A percentile compares a stretch with the other conserved stretches of the same genome.
phyloP scores from a whole-genome alignment of 352 stramenopile species.

The Salisapilia sapeloensis region DNA sequence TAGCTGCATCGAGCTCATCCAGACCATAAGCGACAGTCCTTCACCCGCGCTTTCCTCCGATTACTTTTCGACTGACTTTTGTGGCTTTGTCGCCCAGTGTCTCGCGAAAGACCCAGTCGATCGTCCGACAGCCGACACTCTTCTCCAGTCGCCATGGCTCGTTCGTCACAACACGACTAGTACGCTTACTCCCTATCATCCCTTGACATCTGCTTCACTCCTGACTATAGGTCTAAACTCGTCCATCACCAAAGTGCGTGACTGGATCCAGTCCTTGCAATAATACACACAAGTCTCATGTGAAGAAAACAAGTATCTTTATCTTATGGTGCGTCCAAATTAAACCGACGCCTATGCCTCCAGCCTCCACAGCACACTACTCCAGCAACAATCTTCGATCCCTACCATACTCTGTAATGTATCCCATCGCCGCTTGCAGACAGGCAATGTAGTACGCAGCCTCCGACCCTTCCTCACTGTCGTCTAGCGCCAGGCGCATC shows the following conservation, averaged over 20 bases:
- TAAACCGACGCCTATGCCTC: slow-evolving; percentile 3
- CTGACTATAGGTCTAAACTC: slow-evolving; percentile 8
- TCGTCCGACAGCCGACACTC: slow-evolving; percentile 29
- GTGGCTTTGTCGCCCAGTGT: slow-evolving; percentile 45
- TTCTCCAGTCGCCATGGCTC: slow-evolving; percentile 62
- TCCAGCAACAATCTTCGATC: slow-evolving; percentile 3
- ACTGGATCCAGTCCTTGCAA: slow-evolving; percentile 61
- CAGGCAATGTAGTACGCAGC: slow-evolving; percentile 72
- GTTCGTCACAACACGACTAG: slow-evolving; percentile 38
- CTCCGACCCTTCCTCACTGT: slow-evolving; percentile 49
- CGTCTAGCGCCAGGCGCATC: slow-evolving; percentile 61
- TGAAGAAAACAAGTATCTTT: background rate
- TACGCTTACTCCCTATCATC: slow-evolving; percentile 11
- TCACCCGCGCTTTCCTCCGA: slow-evolving; percentile 40
- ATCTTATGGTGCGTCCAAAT: no score
- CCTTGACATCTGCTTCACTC: background rate
- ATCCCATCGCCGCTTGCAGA: slow-evolving; percentile 56
- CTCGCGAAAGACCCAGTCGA: slow-evolving; percentile 48
- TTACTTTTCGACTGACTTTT: slow-evolving; percentile 61
- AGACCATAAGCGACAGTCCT: slow-evolving; percentile 53
- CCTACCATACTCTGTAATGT: slow-evolving; percentile 37
- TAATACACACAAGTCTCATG: slow-evolving; percentile 6
- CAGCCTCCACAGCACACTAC: slow-evolving; percentile 3
- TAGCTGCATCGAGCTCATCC: slow-evolving; percentile 33
- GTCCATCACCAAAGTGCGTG: slow-evolving; percentile 27